A percentile compares a stretch with the other conserved stretches of the same genome.
phyloP scores from a whole-genome alignment of 768 basidiomycete species.

The Agrocybe chaxingu region DNA sequence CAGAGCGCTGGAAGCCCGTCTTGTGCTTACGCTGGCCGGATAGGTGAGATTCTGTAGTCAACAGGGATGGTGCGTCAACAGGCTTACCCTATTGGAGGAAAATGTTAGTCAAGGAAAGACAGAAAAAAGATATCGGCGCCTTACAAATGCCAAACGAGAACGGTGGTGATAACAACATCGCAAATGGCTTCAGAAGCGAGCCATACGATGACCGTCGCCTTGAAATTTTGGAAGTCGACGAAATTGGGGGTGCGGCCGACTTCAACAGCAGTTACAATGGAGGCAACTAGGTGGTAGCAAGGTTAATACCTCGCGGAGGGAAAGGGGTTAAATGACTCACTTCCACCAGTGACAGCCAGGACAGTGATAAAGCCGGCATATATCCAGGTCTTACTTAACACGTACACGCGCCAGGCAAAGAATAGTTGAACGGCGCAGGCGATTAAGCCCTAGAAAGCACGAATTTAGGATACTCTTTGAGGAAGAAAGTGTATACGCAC shows the following conservation, averaged over 20 bases:
- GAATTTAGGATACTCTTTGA: not conserved
- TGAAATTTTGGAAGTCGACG: slow-evolving; percentile 25
- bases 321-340: slow-evolving; percentile 13
- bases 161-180: slow-evolving; percentile 39
- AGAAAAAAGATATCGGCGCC: not conserved
- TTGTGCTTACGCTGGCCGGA: slow-evolving; percentile 31
- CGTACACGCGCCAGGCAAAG: slow-evolving; percentile 35
- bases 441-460: slow-evolving; percentile 35
- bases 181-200: slow-evolving; percentile 35
- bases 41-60: not conserved
- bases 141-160: slow-evolving; percentile 43
- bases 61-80: not conserved
- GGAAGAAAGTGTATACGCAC: slow-evolving; percentile 19
- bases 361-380: slow-evolving; percentile 14
- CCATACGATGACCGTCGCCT: slow-evolving; percentile 34
- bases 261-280: slow-evolving; percentile 25
- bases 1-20: slow-evolving; percentile 39
- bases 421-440: slow-evolving; percentile 43
- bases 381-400: slow-evolving; percentile 20
- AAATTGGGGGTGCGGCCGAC: slow-evolving; percentile 20
- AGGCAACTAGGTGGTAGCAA: slow-evolving; percentile 16
- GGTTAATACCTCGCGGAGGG: not conserved
- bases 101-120: not conserved
- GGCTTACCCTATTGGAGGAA: slow-evolving; percentile 4
- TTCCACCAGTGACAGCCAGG: slow-evolving; percentile 15